A percentile compares a stretch with the other conserved stretches of the same genome.
Evolutionary conservation across 257 asterid species (phyloP).

Genomic region (Nicotiana obtusifolia): DNA sequence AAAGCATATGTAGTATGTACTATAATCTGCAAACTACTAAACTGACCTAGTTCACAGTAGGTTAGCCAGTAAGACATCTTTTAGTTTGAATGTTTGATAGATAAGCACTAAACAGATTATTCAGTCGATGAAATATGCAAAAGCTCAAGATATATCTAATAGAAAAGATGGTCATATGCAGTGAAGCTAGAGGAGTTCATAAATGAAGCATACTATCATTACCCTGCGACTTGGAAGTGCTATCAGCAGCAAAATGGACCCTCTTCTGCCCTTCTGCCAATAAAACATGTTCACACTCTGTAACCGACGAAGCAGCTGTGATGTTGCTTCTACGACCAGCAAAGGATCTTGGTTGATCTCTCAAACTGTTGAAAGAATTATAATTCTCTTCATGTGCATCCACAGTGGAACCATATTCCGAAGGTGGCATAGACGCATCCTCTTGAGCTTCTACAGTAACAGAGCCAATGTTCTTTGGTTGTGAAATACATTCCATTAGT

Average conservation of each 20-base stretch:
- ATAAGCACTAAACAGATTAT: background rate
- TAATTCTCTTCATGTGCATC: constrained; percentile 35
- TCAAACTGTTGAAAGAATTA: constrained; percentile 31
- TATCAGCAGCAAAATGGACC: constrained; percentile 60
- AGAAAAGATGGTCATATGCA: background rate
- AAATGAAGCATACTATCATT: constrained; percentile 20
- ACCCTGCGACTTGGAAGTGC: constrained; percentile 48
- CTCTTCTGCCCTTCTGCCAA: constrained; percentile 56
- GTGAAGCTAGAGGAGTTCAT: background rate
- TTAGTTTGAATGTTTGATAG: background rate
- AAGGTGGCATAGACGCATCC: constrained; percentile 50
- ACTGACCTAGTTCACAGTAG: constrained; percentile 12
- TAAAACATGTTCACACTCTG: constrained; percentile 26
- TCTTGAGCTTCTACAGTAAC: constrained; percentile 40
- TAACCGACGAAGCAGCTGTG: constrained; percentile 36
- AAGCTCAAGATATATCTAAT: background rate
- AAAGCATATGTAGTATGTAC: constrained; percentile 31
- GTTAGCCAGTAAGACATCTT: constrained; percentile 1
- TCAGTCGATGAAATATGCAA: background rate
- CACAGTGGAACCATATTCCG: constrained; percentile 49
- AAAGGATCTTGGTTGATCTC: constrained; percentile 37
- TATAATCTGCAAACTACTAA: constrained; percentile 28
- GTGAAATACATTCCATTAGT: constrained; percentile 24
- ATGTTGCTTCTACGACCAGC: constrained; percentile 27
- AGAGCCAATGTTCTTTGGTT: constrained; percentile 29